Evolutionary conservation across 2,329 filamentous ascomycete genomes (phyloP), one percentile per base, ranked within the genome.

Genomic region (Thyridium curvatum): DNA sequence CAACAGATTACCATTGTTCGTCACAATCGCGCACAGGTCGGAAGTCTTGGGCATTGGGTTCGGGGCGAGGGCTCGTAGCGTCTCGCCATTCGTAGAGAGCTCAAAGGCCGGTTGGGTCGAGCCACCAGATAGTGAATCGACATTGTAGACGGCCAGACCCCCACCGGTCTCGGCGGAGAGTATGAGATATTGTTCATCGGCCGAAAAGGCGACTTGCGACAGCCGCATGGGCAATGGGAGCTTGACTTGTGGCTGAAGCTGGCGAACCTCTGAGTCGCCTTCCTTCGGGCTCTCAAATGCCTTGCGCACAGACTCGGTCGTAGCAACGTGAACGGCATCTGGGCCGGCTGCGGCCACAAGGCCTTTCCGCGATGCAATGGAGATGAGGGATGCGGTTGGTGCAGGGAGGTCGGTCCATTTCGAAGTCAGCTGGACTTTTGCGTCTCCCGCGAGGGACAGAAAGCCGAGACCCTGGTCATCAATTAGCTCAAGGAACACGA

Each of bases 261-360:
- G 56, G 45, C 84, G 79, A 39, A 84, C 66, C 46, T 90, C 79
- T 43, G 72, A 73, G 45, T 82, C 80, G 49, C 68, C 72, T 21
- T 35, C 34, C 41, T 72, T 64, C 46, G 78, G 74, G 29, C 71
- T 65, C 41, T 76, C 71, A 54, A 94, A 91, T 3, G 84, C 80
- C 46, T 85, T 82, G 50, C 90, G 79, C 34, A 95, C 76, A 4
- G 80, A 74, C 39, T 90, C 80, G 12, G 91, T 94, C 3, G 76
- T 81, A 28, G 86, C 79, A 42, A 98, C 63, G 42, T 86, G 70
- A 33, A 98, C 72, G 36, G 74, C 74, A 52, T 94, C 82, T 30
- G 91, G 91, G 13, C 87, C 86, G 37, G 86, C 93, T 35, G 90
- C 93, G 21, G 91, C 91, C 39, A 96, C 71, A 16, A 98, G 72